These are phyloP conservation scores for Lyophyllum atratum DNA, from an alignment of 768 basidiomycete genomes.

Conservation along the genomic window DNA sequence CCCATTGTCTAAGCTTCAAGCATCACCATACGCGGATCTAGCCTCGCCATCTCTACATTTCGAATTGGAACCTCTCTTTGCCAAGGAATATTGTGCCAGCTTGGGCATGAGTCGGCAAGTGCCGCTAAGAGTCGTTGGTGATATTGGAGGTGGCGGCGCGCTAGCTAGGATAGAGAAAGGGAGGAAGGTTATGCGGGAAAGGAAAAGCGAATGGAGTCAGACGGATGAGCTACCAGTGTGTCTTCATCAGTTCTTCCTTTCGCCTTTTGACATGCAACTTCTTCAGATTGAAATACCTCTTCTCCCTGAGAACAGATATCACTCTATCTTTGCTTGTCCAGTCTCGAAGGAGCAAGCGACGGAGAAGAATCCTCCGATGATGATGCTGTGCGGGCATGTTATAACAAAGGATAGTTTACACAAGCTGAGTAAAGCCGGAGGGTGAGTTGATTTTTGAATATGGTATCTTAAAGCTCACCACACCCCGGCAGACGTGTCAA, in stretches of 20 bases:
- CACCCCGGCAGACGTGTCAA: slow-evolving; percentile 72
- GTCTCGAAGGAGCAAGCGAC: slow-evolving; percentile 98
- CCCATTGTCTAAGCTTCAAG: slow-evolving; percentile 63
- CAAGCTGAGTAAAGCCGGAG: slow-evolving; percentile 83
- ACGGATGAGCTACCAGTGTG: slow-evolving; percentile 85
- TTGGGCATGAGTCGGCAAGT: slow-evolving; percentile 89
- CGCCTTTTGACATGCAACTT: slow-evolving; percentile 1
- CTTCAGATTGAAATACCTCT: slow-evolving; percentile 90
- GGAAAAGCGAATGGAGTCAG: slow-evolving; percentile 91
- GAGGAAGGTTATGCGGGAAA: slow-evolving; percentile 88
- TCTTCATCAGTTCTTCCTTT: not conserved
- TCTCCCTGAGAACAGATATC: slow-evolving; percentile 84
- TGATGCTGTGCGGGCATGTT: slow-evolving; percentile 96
- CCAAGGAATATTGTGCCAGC: slow-evolving; percentile 85
- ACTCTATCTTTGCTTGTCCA: slow-evolving; percentile 96
- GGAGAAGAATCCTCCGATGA: slow-evolving; percentile 94
- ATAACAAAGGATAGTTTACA: slow-evolving; percentile 90
- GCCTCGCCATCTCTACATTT: slow-evolving; percentile 71
- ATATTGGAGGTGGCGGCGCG: slow-evolving; percentile 91
- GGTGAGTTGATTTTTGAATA: slow-evolving; percentile 39
- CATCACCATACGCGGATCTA: slow-evolving; percentile 76
- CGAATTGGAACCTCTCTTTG: slow-evolving; percentile 81
- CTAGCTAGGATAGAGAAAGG: slow-evolving; percentile 93
- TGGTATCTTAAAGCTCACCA: not conserved
- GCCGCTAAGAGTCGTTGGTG: slow-evolving; percentile 85